phyloP scores from a whole-genome alignment of 2,329 filamentous ascomycete genomes.

The Knufia petricola region DNA sequence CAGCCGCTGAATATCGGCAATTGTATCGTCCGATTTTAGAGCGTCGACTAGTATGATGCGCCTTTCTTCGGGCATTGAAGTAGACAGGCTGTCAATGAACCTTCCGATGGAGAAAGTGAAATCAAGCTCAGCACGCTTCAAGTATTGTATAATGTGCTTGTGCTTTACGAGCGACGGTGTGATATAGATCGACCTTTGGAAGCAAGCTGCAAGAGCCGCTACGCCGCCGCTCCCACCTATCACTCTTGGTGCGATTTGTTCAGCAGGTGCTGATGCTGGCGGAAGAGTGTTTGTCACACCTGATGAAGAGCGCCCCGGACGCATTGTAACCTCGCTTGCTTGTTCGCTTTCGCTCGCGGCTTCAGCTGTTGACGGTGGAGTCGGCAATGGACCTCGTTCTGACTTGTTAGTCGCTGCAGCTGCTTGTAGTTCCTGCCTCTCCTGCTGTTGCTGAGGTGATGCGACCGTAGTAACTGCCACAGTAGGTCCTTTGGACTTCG shows the following conservation, averaged over 20 bases:
- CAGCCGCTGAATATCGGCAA: too few relatives aligned
- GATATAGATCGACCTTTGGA: background rate
- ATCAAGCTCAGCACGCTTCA: background rate
- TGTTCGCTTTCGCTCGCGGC: background rate
- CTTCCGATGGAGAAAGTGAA: background rate
- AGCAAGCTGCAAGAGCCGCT: too few relatives aligned
- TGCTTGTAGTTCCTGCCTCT: too few relatives aligned
- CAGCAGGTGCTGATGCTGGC: background rate
- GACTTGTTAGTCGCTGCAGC: too few relatives aligned
- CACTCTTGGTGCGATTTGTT: too few relatives aligned
- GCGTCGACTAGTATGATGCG: too few relatives aligned
- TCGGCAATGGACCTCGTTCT: background rate
- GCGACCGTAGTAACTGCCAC: background rate
- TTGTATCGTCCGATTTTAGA: too few relatives aligned
- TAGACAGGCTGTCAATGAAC: background rate
- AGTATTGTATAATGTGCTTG: background rate
- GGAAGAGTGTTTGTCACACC: background rate
- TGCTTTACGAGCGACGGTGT: background rate
- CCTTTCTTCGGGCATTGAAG: too few relatives aligned
- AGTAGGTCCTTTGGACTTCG: background rate
- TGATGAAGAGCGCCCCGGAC: background rate
- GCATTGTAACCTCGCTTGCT: background rate
- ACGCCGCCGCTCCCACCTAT: too few relatives aligned
- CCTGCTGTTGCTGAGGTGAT: background rate
- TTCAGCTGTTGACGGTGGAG: background rate